Conservation (phyloP, 768 basidiomycete species). For the Leccinellum rugosiceps region DNA sequence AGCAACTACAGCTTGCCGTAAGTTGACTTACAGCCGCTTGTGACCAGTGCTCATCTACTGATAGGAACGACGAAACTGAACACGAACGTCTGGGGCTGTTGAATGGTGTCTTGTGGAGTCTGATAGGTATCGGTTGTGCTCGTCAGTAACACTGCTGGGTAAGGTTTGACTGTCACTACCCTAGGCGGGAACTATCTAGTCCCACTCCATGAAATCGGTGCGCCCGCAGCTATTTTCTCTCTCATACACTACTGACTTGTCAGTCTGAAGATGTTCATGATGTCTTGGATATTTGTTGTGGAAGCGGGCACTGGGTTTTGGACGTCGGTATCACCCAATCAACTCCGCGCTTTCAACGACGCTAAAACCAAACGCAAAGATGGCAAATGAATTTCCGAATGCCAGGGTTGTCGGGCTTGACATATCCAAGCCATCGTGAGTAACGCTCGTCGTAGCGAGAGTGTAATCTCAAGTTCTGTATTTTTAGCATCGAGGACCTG, state of each 20-base stretch:
- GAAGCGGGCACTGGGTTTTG: constrained; percentile 6
- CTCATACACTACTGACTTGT: not conserved
- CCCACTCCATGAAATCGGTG: not conserved
- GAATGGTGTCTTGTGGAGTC: not conserved
- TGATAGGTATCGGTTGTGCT: not conserved
- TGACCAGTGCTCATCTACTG: not conserved
- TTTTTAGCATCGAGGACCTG: not conserved
- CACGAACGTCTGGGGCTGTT: constrained; percentile 1
- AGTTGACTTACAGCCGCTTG: not conserved
- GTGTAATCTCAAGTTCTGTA: not conserved
- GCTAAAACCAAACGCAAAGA: not conserved
- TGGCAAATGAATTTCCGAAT: constrained; percentile 1
- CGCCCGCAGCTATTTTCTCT: not conserved
- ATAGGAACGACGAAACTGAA: not conserved
- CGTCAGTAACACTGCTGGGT: not conserved
- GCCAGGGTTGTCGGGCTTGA: constrained; percentile 1
- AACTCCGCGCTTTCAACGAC: not conserved
- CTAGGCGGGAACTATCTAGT: constrained; percentile 1
- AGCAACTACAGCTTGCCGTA: constrained; percentile 4
- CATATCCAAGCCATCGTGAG: constrained; percentile 3
- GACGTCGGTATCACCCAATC: not conserved
- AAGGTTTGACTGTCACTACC: not conserved
- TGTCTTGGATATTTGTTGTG: constrained; percentile 6
- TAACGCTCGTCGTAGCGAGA: not conserved
- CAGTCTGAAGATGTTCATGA: not conserved